These are phyloP conservation scores for Boletellus ananas DNA, from an alignment of 768 basidiomycete species.

Conservation along the genomic window DNA sequence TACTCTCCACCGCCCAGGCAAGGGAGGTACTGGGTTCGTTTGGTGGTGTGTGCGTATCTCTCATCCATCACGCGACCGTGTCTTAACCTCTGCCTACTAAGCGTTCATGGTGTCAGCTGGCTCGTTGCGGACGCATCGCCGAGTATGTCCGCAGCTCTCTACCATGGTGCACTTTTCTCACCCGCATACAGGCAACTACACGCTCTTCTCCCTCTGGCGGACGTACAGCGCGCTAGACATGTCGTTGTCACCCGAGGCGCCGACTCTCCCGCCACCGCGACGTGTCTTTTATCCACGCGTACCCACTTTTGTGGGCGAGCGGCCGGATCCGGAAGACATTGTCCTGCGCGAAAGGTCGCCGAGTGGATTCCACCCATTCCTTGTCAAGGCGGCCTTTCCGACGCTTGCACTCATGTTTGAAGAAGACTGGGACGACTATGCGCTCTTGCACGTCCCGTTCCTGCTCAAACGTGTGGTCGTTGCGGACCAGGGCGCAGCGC, in stretches of 20 bases:
- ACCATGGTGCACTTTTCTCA: neutral
- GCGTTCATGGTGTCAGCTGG: slow-evolving; percentile 69
- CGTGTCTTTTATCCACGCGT: slow-evolving; percentile 72
- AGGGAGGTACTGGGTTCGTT: slow-evolving; percentile 44
- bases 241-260: slow-evolving; percentile 42
- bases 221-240: slow-evolving; percentile 63
- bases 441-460: slow-evolving; percentile 63
- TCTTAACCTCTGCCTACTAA: slow-evolving; percentile 21
- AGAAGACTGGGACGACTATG: slow-evolving; percentile 77
- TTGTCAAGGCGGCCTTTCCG: slow-evolving; percentile 74
- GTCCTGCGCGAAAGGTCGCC: slow-evolving; percentile 44
- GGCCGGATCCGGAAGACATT: slow-evolving; percentile 29
- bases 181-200: slow-evolving; percentile 50
- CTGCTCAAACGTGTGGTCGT: slow-evolving; percentile 74
- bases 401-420: slow-evolving; percentile 60
- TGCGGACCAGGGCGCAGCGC: slow-evolving; percentile 69
- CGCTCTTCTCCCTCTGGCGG: slow-evolving; percentile 74
- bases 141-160: slow-evolving; percentile 35
- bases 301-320: slow-evolving; percentile 50
- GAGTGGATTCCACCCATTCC: slow-evolving; percentile 67
- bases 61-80: neutral
- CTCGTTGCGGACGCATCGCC: slow-evolving; percentile 52
- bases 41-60: slow-evolving; percentile 48
- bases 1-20: slow-evolving; percentile 52
- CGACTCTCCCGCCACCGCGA: slow-evolving; percentile 60